Evolutionary conservation across 371 early-diverging fungal genomes (phyloP), one percentile per base, ranked within the genome.

Genomic region (Entomophthora muscae): DNA sequence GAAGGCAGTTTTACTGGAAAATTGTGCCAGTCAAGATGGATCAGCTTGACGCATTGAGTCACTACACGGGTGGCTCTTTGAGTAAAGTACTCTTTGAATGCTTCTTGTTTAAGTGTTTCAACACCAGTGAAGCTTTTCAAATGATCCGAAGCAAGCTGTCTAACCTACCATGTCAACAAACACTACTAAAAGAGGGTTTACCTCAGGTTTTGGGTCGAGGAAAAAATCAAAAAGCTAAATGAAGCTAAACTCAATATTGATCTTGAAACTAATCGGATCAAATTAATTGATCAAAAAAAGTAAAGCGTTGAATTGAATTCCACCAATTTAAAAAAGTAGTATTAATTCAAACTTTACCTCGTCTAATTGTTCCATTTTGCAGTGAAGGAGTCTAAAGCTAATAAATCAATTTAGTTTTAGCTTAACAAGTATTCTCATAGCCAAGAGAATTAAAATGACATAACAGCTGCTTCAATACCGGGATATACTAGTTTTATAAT

Each of bases 71-170:
- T 28, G 23, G n/a, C n/a, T 26, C 17, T n/a, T 29, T 1, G 31
- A 63, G 24, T 56, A 61, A 32, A 31, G 22, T 32, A 54, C 12
- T 21, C 32, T 23, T 54, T 29, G 24, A 2, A 1, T 42, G 29
- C 23, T 55, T 7, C 17, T 54, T 3, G 22, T 54, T 3, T 23
- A 3, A n/a, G 22, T 3, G 76, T 78, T 28, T 78, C 70, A 0
- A 51, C 51, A 51, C 51, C 51, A 21, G 91, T 85, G 58, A 90
- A 83, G 32, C 84, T 81, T n/a, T 84, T 78, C 51, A 91, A 69
- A 75, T 91, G 86, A 57, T 85, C 78, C 61, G 82, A 75, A 10
- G 93, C 95, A 63, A 89, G 76, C 57, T 84, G 76, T 52, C 89
- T 75, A 67, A 89, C 80, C 86, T 87, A 70, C 2, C 10, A 53